A percentile compares a stretch with the other conserved stretches of the same genome.
phyloP scores from a whole-genome alignment of 2,329 filamentous ascomycete species.

The Zymoseptoria pseudotritici region DNA sequence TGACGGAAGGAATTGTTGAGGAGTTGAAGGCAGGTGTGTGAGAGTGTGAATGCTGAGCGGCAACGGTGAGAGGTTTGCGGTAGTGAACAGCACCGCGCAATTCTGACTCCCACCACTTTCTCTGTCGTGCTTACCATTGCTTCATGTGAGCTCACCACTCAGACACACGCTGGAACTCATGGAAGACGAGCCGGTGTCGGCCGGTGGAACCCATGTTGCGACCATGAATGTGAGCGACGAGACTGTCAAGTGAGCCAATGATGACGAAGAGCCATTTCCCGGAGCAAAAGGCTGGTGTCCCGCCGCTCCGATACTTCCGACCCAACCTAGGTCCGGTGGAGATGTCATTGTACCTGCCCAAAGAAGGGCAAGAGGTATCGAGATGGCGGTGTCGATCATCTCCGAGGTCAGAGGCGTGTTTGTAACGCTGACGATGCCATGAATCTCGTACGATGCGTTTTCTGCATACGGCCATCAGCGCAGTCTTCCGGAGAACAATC shows the following conservation, averaged over 20 bases:
- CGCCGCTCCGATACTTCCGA: too few species aligned
- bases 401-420: too few species aligned
- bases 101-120: neutral
- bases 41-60: neutral
- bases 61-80: neutral
- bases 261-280: too few species aligned
- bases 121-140: neutral
- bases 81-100: neutral
- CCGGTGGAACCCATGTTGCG: neutral
- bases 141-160: neutral
- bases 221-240: neutral
- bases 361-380: too few species aligned
- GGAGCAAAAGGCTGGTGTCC: too few species aligned
- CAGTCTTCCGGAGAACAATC: too few species aligned
- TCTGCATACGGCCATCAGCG: too few species aligned
- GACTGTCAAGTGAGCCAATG: neutral
- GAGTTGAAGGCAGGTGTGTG: slow-evolving; percentile 1
- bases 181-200: neutral
- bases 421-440: too few species aligned
- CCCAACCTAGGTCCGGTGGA: too few species aligned
- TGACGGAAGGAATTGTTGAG: slow-evolving; percentile 5
- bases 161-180: neutral
- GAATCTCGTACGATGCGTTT: too few species aligned
- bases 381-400: too few species aligned
- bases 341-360: too few species aligned